Percentiles rank a stretch among this genome's conserved stretches.
phyloP scores from a whole-genome alignment of 148 eudicot species.

The Nepenthes mirabilis region DNA sequence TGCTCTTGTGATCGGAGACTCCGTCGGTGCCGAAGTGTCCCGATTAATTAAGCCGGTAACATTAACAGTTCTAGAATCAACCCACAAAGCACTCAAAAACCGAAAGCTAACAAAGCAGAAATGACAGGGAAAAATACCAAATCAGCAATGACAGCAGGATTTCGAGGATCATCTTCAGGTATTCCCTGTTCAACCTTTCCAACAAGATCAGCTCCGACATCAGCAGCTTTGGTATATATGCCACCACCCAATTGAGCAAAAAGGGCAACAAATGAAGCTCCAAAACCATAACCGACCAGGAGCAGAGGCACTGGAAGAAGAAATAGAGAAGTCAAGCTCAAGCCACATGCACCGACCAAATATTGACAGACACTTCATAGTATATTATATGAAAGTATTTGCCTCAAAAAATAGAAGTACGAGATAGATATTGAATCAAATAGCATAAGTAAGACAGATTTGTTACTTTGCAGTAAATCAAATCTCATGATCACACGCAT shows the following conservation, averaged over 20 bases:
- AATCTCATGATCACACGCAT: no score
- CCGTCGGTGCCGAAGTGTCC: no score
- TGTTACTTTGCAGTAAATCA: no score
- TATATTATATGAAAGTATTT: no score
- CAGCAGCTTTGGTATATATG: slow-evolving; percentile 99
- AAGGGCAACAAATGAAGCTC: slow-evolving; percentile 99
- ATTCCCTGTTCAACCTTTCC: slow-evolving; percentile 99
- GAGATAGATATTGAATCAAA: no score
- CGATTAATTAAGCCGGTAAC: no score
- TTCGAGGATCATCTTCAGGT: slow-evolving; percentile 99
- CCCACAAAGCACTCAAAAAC: no score
- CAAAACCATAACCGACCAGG: slow-evolving; percentile 99
- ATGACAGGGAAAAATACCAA: slow-evolving; percentile 37
- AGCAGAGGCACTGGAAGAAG: slow-evolving; percentile 86
- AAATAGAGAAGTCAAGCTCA: slow-evolving; percentile 1
- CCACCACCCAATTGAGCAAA: slow-evolving; percentile 99
- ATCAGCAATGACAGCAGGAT: slow-evolving; percentile 99
- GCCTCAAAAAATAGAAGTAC: no score
- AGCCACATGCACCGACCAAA: not conserved
- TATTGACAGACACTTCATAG: no score
- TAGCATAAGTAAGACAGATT: no score
- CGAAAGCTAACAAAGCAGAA: slow-evolving; percentile 1
- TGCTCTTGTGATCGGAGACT: no score
- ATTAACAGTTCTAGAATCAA: no score
- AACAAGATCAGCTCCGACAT: slow-evolving; percentile 99